Conservation (phyloP, 192 early-diverging fungal genomes). For the Rhizophlyctis rosea region DNA sequence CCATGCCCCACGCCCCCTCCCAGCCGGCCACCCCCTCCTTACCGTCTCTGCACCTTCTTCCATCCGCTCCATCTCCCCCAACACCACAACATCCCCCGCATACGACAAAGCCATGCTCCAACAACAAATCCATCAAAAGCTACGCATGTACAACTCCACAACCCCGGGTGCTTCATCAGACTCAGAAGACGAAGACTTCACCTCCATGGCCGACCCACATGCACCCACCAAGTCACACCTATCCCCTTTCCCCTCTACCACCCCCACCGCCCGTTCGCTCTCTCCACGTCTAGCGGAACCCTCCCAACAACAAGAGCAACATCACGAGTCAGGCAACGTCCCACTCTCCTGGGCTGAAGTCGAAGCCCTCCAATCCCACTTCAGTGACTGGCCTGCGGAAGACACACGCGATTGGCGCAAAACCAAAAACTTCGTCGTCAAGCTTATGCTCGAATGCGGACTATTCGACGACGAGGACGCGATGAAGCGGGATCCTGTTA, state of each 20-base stretch:
- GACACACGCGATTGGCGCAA: conserved; percentile 57
- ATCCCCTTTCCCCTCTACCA: conserved; percentile 10
- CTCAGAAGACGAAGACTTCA: conserved; percentile 10
- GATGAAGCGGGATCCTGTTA: no score
- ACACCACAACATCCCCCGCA: no score
- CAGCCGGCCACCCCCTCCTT: conserved; percentile 3
- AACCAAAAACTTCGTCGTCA: conserved; percentile 41
- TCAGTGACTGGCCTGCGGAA: conserved; percentile 55
- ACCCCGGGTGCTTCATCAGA: not conserved
- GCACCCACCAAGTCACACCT: conserved; percentile 13
- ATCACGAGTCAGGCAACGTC: no score
- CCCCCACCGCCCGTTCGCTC: not conserved
- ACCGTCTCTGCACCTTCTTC: no score
- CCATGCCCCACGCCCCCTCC: not conserved
- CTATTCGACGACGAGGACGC: conserved; percentile 36
- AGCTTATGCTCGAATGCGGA: conserved; percentile 40
- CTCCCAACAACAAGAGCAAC: no score
- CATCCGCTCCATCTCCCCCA: no score
- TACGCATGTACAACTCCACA: conserved; percentile 3
- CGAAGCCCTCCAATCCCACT: conserved; percentile 55
- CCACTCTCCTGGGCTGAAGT: conserved; percentile 14
- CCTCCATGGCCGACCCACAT: no score
- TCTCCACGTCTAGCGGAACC: not conserved
- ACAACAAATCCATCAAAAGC: conserved; percentile 9
- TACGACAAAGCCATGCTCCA: conserved; percentile 12